Evolutionary conservation across 2,329 filamentous ascomycete species (phyloP).

Genomic region (Colletotrichum truncatum): DNA sequence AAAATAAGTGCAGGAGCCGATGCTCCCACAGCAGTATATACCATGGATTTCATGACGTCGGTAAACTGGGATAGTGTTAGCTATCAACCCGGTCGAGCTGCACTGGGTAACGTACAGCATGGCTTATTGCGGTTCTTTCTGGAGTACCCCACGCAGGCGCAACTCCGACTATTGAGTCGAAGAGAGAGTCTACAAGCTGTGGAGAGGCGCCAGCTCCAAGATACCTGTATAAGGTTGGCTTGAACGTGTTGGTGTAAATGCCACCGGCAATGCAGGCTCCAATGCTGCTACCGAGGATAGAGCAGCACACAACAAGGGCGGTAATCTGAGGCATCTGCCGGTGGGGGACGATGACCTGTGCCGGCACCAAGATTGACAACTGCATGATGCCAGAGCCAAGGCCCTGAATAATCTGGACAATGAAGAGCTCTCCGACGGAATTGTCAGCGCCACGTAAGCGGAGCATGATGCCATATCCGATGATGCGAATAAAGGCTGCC

Average conservation of each 20-base stretch:
- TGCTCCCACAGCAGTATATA: slow-evolving; percentile 13
- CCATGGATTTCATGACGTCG: slow-evolving; percentile 19
- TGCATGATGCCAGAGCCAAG: slow-evolving; percentile 37
- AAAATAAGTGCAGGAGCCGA: slow-evolving; percentile 13
- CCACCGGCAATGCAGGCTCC: slow-evolving; percentile 40
- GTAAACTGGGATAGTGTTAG: neutral
- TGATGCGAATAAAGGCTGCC: slow-evolving; percentile 41
- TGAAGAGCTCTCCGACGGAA: slow-evolving; percentile 44
- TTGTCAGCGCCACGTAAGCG: slow-evolving; percentile 41
- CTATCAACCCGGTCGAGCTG: no score
- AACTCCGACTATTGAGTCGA: slow-evolving; percentile 12
- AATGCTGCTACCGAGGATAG: slow-evolving; percentile 41
- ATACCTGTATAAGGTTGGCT: slow-evolving; percentile 7
- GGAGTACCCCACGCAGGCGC: slow-evolving; percentile 20
- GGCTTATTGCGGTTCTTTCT: slow-evolving; percentile 11
- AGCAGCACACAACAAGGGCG: slow-evolving; percentile 41
- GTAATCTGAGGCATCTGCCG: slow-evolving; percentile 42
- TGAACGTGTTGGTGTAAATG: slow-evolving; percentile 45
- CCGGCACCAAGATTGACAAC: slow-evolving; percentile 42
- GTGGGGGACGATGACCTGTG: slow-evolving; percentile 37
- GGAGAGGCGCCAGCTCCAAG: neutral
- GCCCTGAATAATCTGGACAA: slow-evolving; percentile 46
- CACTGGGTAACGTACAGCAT: neutral
- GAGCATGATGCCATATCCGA: slow-evolving; percentile 42
- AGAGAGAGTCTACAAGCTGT: slow-evolving; percentile 10